A percentile compares a stretch with the other conserved stretches of the same genome.
phyloP scores from a whole-genome alignment of 2,329 filamentous ascomycete genomes.

The Fusarium brachygibbosum region DNA sequence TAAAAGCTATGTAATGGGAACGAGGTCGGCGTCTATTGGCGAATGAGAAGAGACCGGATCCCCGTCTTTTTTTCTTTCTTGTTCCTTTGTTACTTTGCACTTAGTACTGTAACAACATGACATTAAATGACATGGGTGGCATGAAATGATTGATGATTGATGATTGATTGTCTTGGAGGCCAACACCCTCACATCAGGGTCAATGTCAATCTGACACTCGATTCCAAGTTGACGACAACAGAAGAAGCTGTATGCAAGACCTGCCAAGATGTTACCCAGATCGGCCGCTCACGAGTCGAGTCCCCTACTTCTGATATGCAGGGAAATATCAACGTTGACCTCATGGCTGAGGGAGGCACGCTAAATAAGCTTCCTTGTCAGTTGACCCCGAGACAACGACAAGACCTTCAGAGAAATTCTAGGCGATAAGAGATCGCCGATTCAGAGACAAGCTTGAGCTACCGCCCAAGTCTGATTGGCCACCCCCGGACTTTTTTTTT shows the following conservation, averaged over 20 bases:
- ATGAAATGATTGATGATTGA: slow-evolving; percentile 6
- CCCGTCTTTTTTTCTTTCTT: slow-evolving; percentile 18
- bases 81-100: neutral
- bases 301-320: slow-evolving; percentile 28
- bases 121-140: slow-evolving; percentile 41
- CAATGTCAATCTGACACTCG: slow-evolving; percentile 17
- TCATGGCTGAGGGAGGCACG: slow-evolving; percentile 27
- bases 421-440: slow-evolving; percentile 46
- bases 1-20: slow-evolving; percentile 51
- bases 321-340: slow-evolving; percentile 32
- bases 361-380: slow-evolving; percentile 40
- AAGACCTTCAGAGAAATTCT: slow-evolving; percentile 32
- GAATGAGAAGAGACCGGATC: slow-evolving; percentile 41
- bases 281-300: slow-evolving; percentile 28
- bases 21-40: slow-evolving; percentile 44
- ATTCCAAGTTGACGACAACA: slow-evolving; percentile 13
- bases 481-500: slow-evolving; percentile 48
- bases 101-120: slow-evolving; percentile 13
- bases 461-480: slow-evolving; percentile 46
- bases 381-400: slow-evolving; percentile 33
- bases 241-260: slow-evolving; percentile 20
- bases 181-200: slow-evolving; percentile 13
- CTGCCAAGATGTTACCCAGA: slow-evolving; percentile 29
- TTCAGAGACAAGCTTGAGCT: slow-evolving; percentile 39
- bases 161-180: neutral